phyloP scores from a whole-genome alignment of 176 grass and related monocot species.

The Carex kokanica region DNA sequence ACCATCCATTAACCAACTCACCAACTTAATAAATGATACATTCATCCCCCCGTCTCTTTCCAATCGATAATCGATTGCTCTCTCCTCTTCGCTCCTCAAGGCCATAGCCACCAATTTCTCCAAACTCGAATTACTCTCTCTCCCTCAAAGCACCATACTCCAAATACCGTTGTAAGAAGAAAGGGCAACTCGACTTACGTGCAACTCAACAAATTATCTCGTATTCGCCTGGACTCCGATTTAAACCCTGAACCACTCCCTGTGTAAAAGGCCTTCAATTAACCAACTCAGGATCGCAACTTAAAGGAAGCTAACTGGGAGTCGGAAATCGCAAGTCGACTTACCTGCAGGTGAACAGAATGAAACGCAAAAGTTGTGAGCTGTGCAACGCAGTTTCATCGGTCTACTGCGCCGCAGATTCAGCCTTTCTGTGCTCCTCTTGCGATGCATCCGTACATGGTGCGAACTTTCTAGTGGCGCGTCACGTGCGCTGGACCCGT shows the following conservation, averaged over 20 bases:
- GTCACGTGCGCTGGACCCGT: conserved; percentile 49
- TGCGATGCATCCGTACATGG: conserved; percentile 86
- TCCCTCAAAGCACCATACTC: neutral
- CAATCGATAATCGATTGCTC: neutral
- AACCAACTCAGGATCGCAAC: neutral
- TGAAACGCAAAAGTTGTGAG: conserved; percentile 34
- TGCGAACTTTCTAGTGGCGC: conserved; percentile 82
- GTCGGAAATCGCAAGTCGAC: neutral
- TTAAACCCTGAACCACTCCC: neutral
- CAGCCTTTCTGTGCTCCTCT: conserved; percentile 51
- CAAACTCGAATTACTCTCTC: too few relatives aligned
- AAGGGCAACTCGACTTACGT: neutral
- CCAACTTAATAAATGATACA: neutral
- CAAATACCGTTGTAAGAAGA: neutral
- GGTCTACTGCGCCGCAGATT: conserved; percentile 80
- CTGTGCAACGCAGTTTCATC: conserved; percentile 43
- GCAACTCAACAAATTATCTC: neutral
- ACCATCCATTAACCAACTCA: neutral
- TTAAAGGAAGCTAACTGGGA: neutral
- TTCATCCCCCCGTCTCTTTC: conserved; percentile 16
- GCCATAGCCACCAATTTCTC: neutral
- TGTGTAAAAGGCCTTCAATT: too few relatives aligned
- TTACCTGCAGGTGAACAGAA: neutral
- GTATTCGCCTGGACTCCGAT: neutral
- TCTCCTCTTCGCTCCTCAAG: neutral